phyloP scores from a whole-genome alignment of 257 asterid species.

The Solanum chiquidenum region DNA sequence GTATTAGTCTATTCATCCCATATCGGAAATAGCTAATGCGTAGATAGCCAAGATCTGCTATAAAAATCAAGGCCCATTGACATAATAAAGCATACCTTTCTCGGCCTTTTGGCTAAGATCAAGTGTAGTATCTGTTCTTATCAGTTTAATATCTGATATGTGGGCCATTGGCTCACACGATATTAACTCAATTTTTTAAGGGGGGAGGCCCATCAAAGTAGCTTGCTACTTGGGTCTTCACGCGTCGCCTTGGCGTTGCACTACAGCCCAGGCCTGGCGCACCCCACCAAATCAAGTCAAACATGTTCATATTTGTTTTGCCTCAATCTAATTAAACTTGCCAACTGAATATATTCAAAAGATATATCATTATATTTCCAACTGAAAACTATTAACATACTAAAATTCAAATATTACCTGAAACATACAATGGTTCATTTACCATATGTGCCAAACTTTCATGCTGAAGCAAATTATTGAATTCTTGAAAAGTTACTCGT shows the following conservation, averaged over 20 bases:
- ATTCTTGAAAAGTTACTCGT: not conserved
- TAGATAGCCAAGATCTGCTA: not conserved
- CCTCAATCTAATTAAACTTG: too few relatives aligned
- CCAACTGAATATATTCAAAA: too few relatives aligned
- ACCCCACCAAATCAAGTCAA: not conserved
- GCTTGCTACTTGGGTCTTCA: not conserved
- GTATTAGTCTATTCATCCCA: not conserved
- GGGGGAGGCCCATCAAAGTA: not conserved
- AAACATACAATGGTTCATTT: too few relatives aligned
- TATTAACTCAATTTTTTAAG: not conserved
- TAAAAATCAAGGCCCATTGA: not conserved
- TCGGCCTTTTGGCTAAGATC: slow-evolving; percentile 32
- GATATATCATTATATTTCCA: too few relatives aligned
- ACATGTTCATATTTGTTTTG: too few relatives aligned
- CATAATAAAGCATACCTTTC: slow-evolving; percentile 9
- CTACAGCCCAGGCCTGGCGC: not conserved
- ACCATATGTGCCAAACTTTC: not conserved
- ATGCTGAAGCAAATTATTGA: not conserved
- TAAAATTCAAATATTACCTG: too few relatives aligned
- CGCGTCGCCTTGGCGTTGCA: not conserved
- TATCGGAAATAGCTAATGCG: not conserved
- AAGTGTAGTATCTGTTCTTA: not conserved
- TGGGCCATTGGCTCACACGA: not conserved
- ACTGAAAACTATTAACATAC: too few relatives aligned
- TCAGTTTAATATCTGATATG: not conserved